A percentile compares a stretch with the other conserved stretches of the same genome.
These are phyloP conservation scores for Pestalotiopsis sp. DNA, from an alignment of 2,329 filamentous ascomycete species.

Conservation along the genomic window DNA sequence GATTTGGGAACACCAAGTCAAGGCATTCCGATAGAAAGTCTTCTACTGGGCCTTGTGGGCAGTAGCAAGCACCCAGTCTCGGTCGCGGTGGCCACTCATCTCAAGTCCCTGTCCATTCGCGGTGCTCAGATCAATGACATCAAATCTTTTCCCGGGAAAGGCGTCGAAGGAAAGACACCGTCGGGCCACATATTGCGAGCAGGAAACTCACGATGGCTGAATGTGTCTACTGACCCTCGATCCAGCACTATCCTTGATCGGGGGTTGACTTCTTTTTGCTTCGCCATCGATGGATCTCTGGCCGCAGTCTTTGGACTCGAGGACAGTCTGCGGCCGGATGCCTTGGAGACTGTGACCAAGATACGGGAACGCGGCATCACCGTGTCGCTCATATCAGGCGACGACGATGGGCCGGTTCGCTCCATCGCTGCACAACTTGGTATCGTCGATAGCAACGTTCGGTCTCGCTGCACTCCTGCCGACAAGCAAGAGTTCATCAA, in stretches of 20 bases:
- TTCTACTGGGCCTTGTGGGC: constrained; percentile 38
- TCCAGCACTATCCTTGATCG: constrained; percentile 37
- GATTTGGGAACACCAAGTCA: constrained; percentile 21
- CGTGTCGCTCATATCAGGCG: constrained; percentile 55
- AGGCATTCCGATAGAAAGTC: constrained; percentile 5
- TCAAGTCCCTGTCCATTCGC: constrained; percentile 24
- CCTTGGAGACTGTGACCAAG: constrained; percentile 33
- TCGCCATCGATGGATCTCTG: constrained; percentile 39
- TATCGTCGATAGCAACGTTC: constrained; percentile 40
- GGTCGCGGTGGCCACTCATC: constrained; percentile 34
- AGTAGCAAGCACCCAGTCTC: constrained; percentile 59
- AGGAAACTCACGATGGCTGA: constrained; percentile 55
- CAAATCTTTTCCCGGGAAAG: constrained; percentile 46
- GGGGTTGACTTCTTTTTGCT: constrained; percentile 50
- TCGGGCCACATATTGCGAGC: constrained; percentile 39
- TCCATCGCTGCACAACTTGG: constrained; percentile 30
- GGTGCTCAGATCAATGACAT: constrained; percentile 29
- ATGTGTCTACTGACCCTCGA: constrained; percentile 28
- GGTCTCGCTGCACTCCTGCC: constrained; percentile 44
- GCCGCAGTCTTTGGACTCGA: constrained; percentile 47
- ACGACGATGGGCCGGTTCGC: constrained; percentile 52
- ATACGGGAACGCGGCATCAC: constrained; percentile 41
- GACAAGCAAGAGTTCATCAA: constrained; percentile 51
- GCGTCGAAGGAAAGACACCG: constrained; percentile 40
- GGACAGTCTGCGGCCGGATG: constrained; percentile 49